Evolutionary conservation across 805 yeast species (phyloP), one percentile per base, ranked within the genome.

Genomic region (Lachancea sp.): DNA sequence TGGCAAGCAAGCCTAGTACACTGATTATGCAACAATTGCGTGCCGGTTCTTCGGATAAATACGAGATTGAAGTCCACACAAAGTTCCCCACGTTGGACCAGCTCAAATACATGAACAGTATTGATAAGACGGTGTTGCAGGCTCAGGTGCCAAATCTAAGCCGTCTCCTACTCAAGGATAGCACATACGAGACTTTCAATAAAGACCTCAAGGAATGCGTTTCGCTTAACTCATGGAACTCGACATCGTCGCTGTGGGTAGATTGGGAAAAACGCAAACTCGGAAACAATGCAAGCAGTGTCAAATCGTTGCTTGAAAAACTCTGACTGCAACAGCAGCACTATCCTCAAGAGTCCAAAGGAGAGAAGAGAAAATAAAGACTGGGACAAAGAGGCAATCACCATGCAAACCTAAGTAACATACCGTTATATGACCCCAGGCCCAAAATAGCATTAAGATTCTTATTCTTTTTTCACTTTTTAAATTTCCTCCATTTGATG

Each of bases 241-340:
- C 51, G 3, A 34, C 47, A 22, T 40, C 49, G 3, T 46, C 62
- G 8, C 46, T 64, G 13, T 64, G 67, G 66, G 60, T 64, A 7
- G 68, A 64, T 41, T 64, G 68, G 68, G 68, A 64, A 48, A 53
- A 53, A 29, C 52, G 53, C 41, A 47, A 38, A 15, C 42, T 60
- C 44, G 68, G 68, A 1, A 57, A 53, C 30, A 52, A 55, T 31
- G 38, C 51, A 6, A 40, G 44, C 25, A 46, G 54, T 20, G 48
- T 56, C 30, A 38, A 47, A 26, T 30, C 48, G 15, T 30, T 42
- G 18, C 39, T 50, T 30, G 43, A 50, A 30, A 35, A 30, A 8
- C 15, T 33, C 11, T 40, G 16, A 22, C 8, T 8, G 8, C 25
- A n/a, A n/a, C n/a, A n/a, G n/a, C n/a, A n/a, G n/a, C n/a, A n/a